Percentiles rank a stretch among this genome's conserved stretches.
These are phyloP conservation scores for Dactylonectria estremocensis DNA, from an alignment of 2,329 filamentous ascomycete species.

Conservation along the genomic window DNA sequence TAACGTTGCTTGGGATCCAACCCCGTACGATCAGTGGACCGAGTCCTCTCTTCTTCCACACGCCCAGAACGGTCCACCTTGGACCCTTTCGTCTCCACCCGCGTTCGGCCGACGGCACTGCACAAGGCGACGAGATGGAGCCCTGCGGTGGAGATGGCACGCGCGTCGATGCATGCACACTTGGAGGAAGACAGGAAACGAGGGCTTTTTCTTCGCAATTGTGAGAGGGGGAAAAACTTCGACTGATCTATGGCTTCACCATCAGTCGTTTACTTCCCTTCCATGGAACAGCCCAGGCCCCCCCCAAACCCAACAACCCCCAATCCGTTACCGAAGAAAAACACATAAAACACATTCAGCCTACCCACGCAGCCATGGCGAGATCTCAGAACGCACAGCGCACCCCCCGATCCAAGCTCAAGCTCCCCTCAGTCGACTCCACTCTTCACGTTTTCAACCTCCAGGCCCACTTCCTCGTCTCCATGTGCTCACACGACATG, in stretches of 20 bases:
- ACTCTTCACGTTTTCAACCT: background rate
- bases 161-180: background rate
- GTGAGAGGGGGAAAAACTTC: too few relatives aligned
- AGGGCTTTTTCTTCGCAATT: too few relatives aligned
- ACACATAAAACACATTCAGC: background rate
- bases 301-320: too few relatives aligned
- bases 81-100: background rate
- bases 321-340: too few relatives aligned
- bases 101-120: background rate
- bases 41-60: background rate
- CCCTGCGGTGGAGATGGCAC: background rate
- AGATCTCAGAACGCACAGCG: conserved; percentile 4
- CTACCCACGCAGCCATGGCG: background rate
- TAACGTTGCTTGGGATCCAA: background rate
- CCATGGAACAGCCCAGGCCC: too few relatives aligned
- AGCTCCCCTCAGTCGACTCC: background rate
- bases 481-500: background rate
- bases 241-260: background rate
- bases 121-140: background rate
- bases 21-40: background rate
- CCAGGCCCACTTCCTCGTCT: too few relatives aligned
- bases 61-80: background rate
- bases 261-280: too few relatives aligned
- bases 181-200: background rate
- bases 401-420: background rate